phyloP scores from a whole-genome alignment of 768 basidiomycete genomes.

The Boletus reticulatus region DNA sequence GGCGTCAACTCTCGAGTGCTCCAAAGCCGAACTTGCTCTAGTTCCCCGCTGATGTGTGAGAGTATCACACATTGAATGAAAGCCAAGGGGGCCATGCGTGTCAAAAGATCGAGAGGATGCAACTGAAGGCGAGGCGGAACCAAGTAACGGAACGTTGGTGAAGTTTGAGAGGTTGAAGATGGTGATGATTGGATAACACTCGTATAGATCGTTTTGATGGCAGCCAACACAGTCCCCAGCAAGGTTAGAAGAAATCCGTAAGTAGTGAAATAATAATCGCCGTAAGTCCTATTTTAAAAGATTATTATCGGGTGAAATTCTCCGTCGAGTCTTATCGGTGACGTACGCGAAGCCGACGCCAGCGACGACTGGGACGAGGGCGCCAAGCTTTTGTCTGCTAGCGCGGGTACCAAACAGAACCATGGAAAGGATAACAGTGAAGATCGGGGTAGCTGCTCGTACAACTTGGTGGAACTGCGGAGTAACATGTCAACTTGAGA shows the following conservation, averaged over 20 bases:
- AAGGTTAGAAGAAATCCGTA: constrained; percentile 87
- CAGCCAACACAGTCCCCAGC: constrained; percentile 86
- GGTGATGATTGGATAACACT: constrained; percentile 66
- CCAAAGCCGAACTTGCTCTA: constrained; percentile 55
- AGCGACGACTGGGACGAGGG: constrained; percentile 79
- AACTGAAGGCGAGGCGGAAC: constrained; percentile 40
- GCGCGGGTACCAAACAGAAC: constrained; percentile 62
- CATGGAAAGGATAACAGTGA: constrained; percentile 78
- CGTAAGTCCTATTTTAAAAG: constrained; percentile 71
- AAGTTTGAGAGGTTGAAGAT: constrained; percentile 16
- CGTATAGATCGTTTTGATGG: constrained; percentile 91
- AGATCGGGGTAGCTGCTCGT: constrained; percentile 88
- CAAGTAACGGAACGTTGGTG: constrained; percentile 19
- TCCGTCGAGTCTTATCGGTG: background rate
- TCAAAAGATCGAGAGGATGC: constrained; percentile 83
- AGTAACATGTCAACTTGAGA: background rate
- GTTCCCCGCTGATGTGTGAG: constrained; percentile 79
- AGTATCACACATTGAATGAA: constrained; percentile 82
- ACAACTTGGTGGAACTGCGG: constrained; percentile 94
- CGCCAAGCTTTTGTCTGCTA: constrained; percentile 60
- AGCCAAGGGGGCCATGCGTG: constrained; percentile 89
- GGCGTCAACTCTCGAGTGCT: constrained; percentile 39
- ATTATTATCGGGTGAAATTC: background rate
- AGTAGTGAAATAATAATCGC: constrained; percentile 89
- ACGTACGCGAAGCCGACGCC: constrained; percentile 89